These are phyloP conservation scores for Suhomyces terraborum DNA, from an alignment of 1,139 yeast species.

Conservation along the genomic window DNA sequence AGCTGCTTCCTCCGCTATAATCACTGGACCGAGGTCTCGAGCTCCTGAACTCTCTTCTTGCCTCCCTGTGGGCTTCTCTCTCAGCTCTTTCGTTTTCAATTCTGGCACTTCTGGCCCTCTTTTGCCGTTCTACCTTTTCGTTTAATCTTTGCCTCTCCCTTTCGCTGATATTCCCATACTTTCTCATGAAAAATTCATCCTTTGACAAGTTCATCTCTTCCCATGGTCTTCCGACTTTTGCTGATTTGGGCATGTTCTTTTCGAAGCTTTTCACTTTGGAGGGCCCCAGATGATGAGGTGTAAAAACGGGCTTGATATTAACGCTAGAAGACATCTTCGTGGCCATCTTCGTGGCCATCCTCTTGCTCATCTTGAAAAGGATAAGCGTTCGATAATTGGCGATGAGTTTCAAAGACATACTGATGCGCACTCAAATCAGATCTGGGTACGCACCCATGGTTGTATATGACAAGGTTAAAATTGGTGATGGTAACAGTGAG, in stretches of 20 bases:
- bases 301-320: constrained; percentile 17
- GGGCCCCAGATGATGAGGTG: constrained; percentile 23
- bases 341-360: constrained; percentile 5
- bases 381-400: neutral
- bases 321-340: constrained; percentile 1
- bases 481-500: no score
- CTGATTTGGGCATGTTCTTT: constrained; percentile 20
- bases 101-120: constrained; percentile 20
- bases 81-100: constrained; percentile 39
- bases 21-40: neutral
- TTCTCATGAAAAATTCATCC: constrained; percentile 44
- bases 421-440: neutral
- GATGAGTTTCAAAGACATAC: neutral
- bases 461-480: no score
- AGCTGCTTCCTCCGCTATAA: neutral
- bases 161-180: constrained; percentile 37
- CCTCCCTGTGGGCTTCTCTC: constrained; percentile 57
- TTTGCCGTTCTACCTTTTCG: constrained; percentile 41
- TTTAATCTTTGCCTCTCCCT: constrained; percentile 32
- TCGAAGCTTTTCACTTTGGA: constrained; percentile 18
- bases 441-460: no score
- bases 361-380: constrained; percentile 6
- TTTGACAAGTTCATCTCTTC: constrained; percentile 39
- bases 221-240: constrained; percentile 37
- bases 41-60: constrained; percentile 28